Conservation (phyloP, 2,329 filamentous ascomycete genomes). For the Exutisphaerella laricina region DNA sequence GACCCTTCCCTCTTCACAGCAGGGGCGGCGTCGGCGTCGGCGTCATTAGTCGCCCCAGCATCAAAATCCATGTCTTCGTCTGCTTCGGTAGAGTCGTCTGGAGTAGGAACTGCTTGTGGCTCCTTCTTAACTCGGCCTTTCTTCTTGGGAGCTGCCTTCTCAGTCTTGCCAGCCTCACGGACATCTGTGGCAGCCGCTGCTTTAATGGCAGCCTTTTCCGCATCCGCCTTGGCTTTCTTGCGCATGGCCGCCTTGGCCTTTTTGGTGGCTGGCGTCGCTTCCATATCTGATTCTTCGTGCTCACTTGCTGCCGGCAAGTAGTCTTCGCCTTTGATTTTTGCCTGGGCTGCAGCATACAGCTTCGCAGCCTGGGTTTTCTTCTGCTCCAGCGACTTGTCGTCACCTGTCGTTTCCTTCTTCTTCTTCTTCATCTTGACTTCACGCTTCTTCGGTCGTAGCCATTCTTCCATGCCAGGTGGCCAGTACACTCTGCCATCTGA, state of each 20-base stretch:
- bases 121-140: constrained; percentile 15
- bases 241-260: constrained; percentile 35
- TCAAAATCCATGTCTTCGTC: constrained; percentile 5
- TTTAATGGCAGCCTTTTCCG: constrained; percentile 22
- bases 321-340: constrained; percentile 25
- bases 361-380: constrained; percentile 30
- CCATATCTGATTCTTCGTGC: constrained; percentile 30
- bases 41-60: constrained; percentile 7
- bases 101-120: constrained; percentile 13
- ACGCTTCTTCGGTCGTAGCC: constrained; percentile 75
- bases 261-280: constrained; percentile 38
- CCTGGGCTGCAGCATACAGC: constrained; percentile 24
- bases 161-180: constrained; percentile 11
- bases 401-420: constrained; percentile 43
- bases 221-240: constrained; percentile 22
- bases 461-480: constrained; percentile 85
- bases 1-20: constrained; percentile 10
- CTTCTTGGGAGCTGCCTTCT: constrained; percentile 8
- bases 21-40: constrained; percentile 5
- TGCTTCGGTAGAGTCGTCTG: constrained; percentile 17
- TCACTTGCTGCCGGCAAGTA: constrained; percentile 21
- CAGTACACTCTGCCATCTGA: constrained; percentile 78
- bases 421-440: constrained; percentile 55
- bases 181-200: constrained; percentile 13
- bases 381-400: constrained; percentile 30